A percentile compares a stretch with the other conserved stretches of the same genome.
These are phyloP conservation scores for Quercus variabilis DNA, from an alignment of 306 rosid species.

Conservation along the genomic window DNA sequence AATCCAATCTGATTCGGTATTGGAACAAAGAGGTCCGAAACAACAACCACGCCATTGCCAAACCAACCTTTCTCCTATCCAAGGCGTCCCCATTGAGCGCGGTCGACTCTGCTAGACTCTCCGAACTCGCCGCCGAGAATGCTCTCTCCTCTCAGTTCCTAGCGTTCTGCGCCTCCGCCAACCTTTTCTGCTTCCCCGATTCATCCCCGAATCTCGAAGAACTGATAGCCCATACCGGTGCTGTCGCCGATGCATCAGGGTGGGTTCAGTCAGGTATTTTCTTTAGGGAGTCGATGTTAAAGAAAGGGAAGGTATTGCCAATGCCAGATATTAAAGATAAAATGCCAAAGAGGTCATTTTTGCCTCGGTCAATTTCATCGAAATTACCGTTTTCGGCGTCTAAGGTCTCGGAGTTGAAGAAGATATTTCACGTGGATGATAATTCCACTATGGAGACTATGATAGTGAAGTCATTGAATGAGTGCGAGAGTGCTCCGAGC, in stretches of 20 bases:
- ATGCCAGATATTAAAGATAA: conserved; percentile 43
- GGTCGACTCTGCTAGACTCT: conserved; percentile 55
- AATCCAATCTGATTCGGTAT: too few relatives aligned
- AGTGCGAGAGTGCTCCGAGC: conserved; percentile 76
- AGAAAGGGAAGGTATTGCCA: too few relatives aligned
- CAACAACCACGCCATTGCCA: too few relatives aligned
- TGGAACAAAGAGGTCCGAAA: too few relatives aligned
- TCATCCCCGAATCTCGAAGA: too few relatives aligned
- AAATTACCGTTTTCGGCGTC: conserved; percentile 82
- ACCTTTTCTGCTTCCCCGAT: conserved; percentile 30
- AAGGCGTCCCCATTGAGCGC: conserved; percentile 27
- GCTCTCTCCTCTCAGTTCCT: conserved; percentile 58
- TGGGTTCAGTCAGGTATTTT: too few relatives aligned
- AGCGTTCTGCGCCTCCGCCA: conserved; percentile 73
- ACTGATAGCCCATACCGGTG: too few relatives aligned
- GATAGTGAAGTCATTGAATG: conserved; percentile 50
- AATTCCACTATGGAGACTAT: conserved; percentile 76
- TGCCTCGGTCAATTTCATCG: too few relatives aligned
- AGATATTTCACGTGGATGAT: conserved; percentile 64
- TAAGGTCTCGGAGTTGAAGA: conserved; percentile 52
- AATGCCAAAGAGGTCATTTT: conserved; percentile 51
- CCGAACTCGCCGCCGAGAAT: conserved; percentile 54
- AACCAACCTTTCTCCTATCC: too few relatives aligned
- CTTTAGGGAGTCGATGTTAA: too few relatives aligned
- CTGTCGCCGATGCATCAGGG: too few relatives aligned